These are phyloP conservation scores for Taphrina pruni DNA, from an alignment of 1,139 yeast species.

Conservation along the genomic window DNA sequence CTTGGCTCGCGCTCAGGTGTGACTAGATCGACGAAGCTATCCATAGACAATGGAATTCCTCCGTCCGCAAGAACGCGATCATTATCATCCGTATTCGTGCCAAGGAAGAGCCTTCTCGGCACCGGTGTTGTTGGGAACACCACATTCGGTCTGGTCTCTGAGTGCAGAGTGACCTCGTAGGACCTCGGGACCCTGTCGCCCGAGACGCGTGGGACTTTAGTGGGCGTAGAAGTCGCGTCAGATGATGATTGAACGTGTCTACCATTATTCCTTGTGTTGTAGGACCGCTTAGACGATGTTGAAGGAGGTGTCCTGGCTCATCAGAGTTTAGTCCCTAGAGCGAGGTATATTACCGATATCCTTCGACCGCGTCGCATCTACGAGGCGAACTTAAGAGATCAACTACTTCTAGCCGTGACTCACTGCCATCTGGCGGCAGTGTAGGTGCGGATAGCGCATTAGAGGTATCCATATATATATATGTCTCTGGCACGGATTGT, in stretches of 20 bases:
- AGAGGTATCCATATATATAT: background rate
- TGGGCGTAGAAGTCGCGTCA: background rate
- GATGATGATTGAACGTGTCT: background rate
- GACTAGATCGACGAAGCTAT: background rate
- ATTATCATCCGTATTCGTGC: background rate
- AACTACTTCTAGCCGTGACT: background rate
- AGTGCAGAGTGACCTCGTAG: background rate
- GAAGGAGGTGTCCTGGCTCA: background rate
- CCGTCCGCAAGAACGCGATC: background rate
- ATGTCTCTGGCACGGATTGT: too few species aligned
- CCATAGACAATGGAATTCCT: background rate
- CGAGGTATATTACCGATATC: background rate
- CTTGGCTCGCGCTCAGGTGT: background rate
- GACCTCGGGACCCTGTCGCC: background rate
- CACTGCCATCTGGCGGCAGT: background rate
- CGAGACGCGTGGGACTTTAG: background rate
- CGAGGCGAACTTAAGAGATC: background rate
- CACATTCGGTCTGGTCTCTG: background rate
- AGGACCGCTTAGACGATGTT: background rate
- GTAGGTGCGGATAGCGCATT: background rate
- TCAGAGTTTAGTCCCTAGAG: background rate
- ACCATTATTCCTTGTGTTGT: background rate
- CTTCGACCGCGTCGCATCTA: background rate
- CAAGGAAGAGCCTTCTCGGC: background rate
- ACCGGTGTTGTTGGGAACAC: background rate